Conservation (phyloP, 2,329 filamentous ascomycete species). For the Neopestalotiopsis rosae region DNA sequence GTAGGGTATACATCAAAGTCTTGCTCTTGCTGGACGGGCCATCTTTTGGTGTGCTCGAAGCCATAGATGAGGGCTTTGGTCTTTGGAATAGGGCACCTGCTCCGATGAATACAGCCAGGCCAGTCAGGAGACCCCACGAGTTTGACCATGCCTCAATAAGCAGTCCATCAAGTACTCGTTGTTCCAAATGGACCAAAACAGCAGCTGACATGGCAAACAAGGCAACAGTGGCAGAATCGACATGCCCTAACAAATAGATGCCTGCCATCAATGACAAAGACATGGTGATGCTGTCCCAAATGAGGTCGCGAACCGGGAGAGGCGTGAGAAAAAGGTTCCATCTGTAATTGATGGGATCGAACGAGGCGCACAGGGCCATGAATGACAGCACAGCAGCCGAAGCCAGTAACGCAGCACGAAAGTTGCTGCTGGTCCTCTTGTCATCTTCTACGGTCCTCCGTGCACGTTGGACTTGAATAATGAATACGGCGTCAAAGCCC, state of each 20-base stretch:
- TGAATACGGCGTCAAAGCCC: slow-evolving; percentile 37
- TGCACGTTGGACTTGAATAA: slow-evolving; percentile 33
- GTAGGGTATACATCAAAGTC: slow-evolving; percentile 23
- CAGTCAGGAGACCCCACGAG: slow-evolving; percentile 27
- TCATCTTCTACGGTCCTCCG: slow-evolving; percentile 33
- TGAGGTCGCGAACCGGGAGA: slow-evolving; percentile 35
- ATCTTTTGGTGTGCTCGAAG: slow-evolving; percentile 20
- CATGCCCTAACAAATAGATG: slow-evolving; percentile 31
- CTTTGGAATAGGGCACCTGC: slow-evolving; percentile 30
- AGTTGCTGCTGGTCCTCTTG: slow-evolving; percentile 27
- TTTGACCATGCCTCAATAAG: slow-evolving; percentile 30
- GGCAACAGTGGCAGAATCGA: slow-evolving; percentile 35
- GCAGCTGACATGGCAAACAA: slow-evolving; percentile 30
- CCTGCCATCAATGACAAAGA: slow-evolving; percentile 30
- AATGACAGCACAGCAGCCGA: slow-evolving; percentile 30
- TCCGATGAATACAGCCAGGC: slow-evolving; percentile 30
- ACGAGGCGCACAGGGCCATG: slow-evolving; percentile 33
- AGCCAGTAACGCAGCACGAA: slow-evolving; percentile 28
- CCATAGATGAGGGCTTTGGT: slow-evolving; percentile 17
- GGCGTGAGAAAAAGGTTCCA: slow-evolving; percentile 36
- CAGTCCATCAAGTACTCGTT: slow-evolving; percentile 27
- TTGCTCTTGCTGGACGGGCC: slow-evolving; percentile 25
- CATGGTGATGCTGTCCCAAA: slow-evolving; percentile 34
- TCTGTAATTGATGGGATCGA: slow-evolving; percentile 33
- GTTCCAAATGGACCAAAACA: slow-evolving; percentile 32